phyloP scores from a whole-genome alignment of 805 yeast genomes.

The Sugiyamaella floridensis region DNA sequence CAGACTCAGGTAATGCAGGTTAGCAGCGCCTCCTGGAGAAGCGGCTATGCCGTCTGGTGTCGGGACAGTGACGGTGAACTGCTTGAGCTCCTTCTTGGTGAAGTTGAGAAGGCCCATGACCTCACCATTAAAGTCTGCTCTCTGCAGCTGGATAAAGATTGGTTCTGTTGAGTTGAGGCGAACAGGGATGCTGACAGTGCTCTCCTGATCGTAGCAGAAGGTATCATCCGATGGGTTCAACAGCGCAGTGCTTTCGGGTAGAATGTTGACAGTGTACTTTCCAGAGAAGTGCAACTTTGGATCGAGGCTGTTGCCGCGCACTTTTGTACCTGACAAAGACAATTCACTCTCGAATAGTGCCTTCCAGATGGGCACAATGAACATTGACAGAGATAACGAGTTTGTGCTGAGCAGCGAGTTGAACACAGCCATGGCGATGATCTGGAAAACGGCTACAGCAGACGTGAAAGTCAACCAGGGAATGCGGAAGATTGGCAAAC shows the following conservation, averaged over 20 bases:
- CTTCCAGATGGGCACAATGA: constrained; percentile 20
- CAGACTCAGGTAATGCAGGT: constrained; percentile 45
- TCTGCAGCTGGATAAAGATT: constrained; percentile 56
- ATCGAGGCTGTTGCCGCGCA: constrained; percentile 27
- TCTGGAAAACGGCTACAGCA: constrained; percentile 44
- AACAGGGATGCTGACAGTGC: constrained; percentile 53
- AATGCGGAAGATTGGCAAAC: constrained; percentile 66
- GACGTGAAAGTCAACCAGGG: constrained; percentile 66
- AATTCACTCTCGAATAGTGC: constrained; percentile 27
- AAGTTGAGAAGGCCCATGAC: constrained; percentile 44
- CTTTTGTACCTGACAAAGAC: constrained; percentile 30
- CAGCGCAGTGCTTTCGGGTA: constrained; percentile 86
- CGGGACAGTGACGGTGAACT: constrained; percentile 13
- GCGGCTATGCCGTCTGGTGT: constrained; percentile 12
- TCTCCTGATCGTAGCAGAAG: constrained; percentile 42
- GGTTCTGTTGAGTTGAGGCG: constrained; percentile 77
- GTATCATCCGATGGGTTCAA: constrained; percentile 67
- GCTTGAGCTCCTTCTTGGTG: constrained; percentile 50
- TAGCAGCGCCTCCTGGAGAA: constrained; percentile 5
- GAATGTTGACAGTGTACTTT: constrained; percentile 71
- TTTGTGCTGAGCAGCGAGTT: constrained; percentile 49
- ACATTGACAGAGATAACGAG: constrained; percentile 13
- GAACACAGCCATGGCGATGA: constrained; percentile 39
- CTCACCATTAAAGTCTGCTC: constrained; percentile 49
- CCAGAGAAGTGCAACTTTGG: constrained; percentile 68